phyloP scores from a whole-genome alignment of 331 rosid genomes.

The Dryas integrifolia region DNA sequence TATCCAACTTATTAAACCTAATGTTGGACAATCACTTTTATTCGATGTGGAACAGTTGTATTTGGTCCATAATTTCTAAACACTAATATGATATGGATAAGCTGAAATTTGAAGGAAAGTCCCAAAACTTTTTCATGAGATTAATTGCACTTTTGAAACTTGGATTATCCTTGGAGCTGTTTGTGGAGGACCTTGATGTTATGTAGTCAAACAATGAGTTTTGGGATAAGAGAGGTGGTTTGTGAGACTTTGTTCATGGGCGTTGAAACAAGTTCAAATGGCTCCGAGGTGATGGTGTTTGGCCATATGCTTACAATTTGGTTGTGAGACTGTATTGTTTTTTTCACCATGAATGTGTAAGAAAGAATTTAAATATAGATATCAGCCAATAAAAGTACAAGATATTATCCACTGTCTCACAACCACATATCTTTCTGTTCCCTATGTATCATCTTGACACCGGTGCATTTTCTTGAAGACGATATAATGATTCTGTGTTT shows the following conservation, averaged over 20 bases:
- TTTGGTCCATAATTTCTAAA: neutral
- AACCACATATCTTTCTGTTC: neutral
- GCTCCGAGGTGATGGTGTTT: neutral
- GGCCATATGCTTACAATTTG: neutral
- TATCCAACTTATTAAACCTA: neutral
- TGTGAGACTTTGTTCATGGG: neutral
- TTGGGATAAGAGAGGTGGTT: neutral
- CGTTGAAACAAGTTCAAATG: neutral
- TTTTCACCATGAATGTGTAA: neutral
- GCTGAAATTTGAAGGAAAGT: neutral
- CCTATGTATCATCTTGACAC: neutral
- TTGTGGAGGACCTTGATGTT: too few species aligned
- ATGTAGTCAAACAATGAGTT: neutral
- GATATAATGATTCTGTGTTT: neutral
- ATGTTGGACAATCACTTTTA: neutral
- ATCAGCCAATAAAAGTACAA: too few species aligned
- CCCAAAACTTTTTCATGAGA: neutral
- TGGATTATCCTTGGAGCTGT: neutral
- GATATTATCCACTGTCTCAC: too few species aligned
- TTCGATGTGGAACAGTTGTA: neutral
- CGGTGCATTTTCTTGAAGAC: neutral
- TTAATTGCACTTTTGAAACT: neutral
- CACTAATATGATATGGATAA: neutral
- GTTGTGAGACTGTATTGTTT: neutral
- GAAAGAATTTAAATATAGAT: neutral